phyloP scores from a whole-genome alignment of 257 asterid species.

The Leonotis leonurus region DNA sequence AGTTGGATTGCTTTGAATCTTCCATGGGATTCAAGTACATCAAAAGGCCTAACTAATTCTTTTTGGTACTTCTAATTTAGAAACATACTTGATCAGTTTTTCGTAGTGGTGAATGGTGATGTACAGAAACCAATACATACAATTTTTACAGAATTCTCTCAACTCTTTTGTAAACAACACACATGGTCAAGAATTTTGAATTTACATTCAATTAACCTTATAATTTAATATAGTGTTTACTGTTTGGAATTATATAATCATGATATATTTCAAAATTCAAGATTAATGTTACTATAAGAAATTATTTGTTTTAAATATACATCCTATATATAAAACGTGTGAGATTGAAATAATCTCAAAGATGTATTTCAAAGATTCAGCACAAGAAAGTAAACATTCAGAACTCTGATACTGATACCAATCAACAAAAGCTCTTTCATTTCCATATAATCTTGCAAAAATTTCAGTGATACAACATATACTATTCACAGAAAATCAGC shows the following conservation, averaged over 20 bases:
- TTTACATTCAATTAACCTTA: too few relatives aligned
- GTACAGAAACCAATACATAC: neutral
- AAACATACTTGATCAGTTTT: neutral
- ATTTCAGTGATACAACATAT: neutral
- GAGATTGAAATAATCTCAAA: too few relatives aligned
- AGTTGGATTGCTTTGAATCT: conserved; percentile 57
- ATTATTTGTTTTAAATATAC: too few relatives aligned
- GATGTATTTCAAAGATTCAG: too few relatives aligned
- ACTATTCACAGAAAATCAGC: neutral
- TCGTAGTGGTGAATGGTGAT: neutral
- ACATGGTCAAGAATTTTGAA: neutral
- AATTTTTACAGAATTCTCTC: conserved; percentile 1
- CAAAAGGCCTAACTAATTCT: conserved; percentile 35
- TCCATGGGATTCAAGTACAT: conserved; percentile 55
- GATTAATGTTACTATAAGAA: too few relatives aligned
- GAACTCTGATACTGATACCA: too few relatives aligned
- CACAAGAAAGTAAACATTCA: too few relatives aligned
- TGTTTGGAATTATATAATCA: too few relatives aligned
- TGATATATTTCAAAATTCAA: too few relatives aligned
- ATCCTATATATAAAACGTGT: too few relatives aligned
- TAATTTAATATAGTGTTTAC: too few relatives aligned
- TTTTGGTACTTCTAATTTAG: neutral
- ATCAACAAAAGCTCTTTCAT: neutral
- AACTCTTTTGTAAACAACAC: neutral
- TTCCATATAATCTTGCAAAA: neutral